Evolutionary conservation across 2,329 filamentous ascomycete genomes (phyloP).

Genomic region (Chaetoscypha palmicola): DNA sequence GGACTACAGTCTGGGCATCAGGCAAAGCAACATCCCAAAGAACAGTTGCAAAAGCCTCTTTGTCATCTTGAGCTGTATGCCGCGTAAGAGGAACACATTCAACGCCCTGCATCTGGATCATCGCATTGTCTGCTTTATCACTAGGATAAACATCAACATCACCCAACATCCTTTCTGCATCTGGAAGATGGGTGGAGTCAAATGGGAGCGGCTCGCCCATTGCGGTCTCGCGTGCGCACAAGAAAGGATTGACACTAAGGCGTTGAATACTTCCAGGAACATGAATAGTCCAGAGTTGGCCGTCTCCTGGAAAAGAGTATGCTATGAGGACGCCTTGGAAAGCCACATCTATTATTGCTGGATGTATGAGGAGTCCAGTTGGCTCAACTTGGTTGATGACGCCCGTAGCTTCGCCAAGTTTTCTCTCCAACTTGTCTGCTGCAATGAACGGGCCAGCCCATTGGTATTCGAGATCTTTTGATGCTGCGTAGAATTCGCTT

Average conservation of each 20-base stretch:
- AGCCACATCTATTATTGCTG: conserved; percentile 48
- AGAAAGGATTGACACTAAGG: conserved; percentile 9
- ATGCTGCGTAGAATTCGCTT: not conserved
- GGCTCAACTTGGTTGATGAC: not conserved
- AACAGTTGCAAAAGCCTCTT: not conserved
- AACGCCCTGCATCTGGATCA: conserved; percentile 2
- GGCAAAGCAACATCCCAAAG: not conserved
- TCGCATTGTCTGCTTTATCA: not conserved
- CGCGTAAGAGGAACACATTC: not conserved
- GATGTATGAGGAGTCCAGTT: conserved; percentile 39
- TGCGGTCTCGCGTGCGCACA: not conserved
- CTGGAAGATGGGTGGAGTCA: not conserved
- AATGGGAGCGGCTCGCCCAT: not conserved
- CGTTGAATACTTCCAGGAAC: conserved; percentile 10
- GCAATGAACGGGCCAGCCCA: not conserved
- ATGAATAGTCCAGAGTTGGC: conserved; percentile 8
- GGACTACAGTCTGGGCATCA: not conserved
- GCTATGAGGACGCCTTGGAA: conserved; percentile 42
- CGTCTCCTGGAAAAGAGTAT: conserved; percentile 7
- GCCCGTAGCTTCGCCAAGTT: not conserved
- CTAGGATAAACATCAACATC: conserved; percentile 1
- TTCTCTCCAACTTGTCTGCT: not conserved
- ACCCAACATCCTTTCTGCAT: not conserved
- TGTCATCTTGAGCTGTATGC: not conserved
- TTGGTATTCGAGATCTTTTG: not conserved